Percentiles rank a stretch among this genome's conserved stretches.
Evolutionary conservation across 2,329 filamentous ascomycete species (phyloP).

Genomic region (Didymosphaeria variabile): DNA sequence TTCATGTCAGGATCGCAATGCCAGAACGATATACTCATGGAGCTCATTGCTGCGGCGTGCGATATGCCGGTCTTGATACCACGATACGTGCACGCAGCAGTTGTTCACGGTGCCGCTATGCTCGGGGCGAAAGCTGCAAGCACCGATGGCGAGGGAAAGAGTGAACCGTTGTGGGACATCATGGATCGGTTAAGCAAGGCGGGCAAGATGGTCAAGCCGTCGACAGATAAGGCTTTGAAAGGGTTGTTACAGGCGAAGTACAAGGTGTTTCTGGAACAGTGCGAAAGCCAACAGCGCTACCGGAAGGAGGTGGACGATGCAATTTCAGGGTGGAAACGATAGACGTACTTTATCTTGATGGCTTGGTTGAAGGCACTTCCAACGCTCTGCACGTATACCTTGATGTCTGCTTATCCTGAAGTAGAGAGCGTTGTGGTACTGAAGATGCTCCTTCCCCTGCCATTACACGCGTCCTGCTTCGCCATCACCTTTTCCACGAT

Average conservation of each 20-base stretch:
- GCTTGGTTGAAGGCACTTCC: not conserved
- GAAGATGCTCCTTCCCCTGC: too few species aligned
- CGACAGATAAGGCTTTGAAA: conserved; percentile 76
- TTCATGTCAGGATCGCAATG: conserved; percentile 99
- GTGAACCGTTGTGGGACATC: conserved; percentile 91
- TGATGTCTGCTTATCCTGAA: too few species aligned
- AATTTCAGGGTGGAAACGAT: conserved; percentile 45
- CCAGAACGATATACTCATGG: conserved; percentile 93
- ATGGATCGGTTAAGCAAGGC: conserved; percentile 98
- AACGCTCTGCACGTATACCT: too few species aligned
- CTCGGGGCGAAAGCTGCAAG: conserved; percentile 96
- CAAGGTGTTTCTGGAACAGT: conserved; percentile 93
- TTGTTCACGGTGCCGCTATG: conserved; percentile 98
- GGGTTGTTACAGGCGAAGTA: conserved; percentile 88
- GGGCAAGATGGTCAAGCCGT: conserved; percentile 82
- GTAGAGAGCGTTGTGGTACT: too few species aligned
- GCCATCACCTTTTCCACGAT: too few species aligned
- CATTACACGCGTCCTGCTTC: too few species aligned
- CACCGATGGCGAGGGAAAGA: conserved; percentile 76
- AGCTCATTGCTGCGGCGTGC: conserved; percentile 88
- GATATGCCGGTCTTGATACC: conserved; percentile 93
- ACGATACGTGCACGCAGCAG: conserved; percentile 91
- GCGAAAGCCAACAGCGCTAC: conserved; percentile 83
- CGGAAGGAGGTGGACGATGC: conserved; percentile 76
- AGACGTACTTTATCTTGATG: not conserved